Evolutionary conservation across 2,329 filamentous ascomycete genomes (phyloP), one percentile per base, ranked within the genome.

Genomic region (Zymoseptoria passerinii): DNA sequence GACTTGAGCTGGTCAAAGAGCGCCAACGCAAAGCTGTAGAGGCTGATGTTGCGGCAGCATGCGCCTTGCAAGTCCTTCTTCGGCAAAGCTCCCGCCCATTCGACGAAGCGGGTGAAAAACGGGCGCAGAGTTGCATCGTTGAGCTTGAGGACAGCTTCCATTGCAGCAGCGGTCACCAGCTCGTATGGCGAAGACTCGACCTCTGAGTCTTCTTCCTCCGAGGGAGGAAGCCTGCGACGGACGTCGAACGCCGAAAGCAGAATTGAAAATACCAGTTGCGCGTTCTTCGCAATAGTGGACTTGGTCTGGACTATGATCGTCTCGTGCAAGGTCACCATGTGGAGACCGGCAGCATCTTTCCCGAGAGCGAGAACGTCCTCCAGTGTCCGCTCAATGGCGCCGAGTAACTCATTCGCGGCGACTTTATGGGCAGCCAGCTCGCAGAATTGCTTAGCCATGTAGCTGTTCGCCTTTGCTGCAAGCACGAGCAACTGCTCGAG

Each of bases 121-220:
- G 94, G 95, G 10, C 92, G 83, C 83, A 99, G 99, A 0, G 88
- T 85, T 0, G 88, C 86, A 71, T 99, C 94, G 75, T 96, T 97
- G 61, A 99, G 83, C 78, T 97, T 97, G 78, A 95, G 90, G 56
- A 96, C 88, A 85, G 96, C 94, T 73, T 90, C 89, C 59, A 99
- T 82, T 0, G 86, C 83, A 10, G 88, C 84, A 8, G 87, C 82
- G 70, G 90, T 87, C 64, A 89, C 67, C 8, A 68, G 59, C 6
- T 60, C 61, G 44, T 65, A 67, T 1, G 65, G 75, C 70, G 95
- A 90, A 10, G 90, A 77, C 49, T 80, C 77, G 19, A 78, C 73
- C 5, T 89, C 72, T 13, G 80, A 63, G n/a, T 59, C 74, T 16
- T 78, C 69, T 40, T 62, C 68, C 23, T 78, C 72, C 1, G 83